Conservation (phyloP, 352 stramenopile genomes). For the Lagenidium sp. region DNA sequence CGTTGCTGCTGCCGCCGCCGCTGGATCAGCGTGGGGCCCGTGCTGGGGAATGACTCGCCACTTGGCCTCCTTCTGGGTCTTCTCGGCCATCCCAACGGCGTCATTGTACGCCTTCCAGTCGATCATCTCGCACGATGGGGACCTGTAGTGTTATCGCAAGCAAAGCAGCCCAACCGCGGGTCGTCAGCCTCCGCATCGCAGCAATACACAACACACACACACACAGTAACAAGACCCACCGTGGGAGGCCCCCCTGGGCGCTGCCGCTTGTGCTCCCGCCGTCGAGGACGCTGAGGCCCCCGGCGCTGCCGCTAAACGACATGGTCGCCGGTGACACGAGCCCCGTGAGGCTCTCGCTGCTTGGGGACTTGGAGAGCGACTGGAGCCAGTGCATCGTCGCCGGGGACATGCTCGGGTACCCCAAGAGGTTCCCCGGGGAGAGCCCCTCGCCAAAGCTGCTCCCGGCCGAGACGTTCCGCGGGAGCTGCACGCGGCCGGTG, state of each 20-base stretch:
- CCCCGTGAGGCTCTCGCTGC: conserved; percentile 49
- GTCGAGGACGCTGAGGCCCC: conserved; percentile 1
- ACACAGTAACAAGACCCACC: no score
- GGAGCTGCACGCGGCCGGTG: conserved; percentile 33
- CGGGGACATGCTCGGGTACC: conserved; percentile 61
- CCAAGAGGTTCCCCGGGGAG: conserved; percentile 36
- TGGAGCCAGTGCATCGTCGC: conserved; percentile 74
- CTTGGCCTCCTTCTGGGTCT: conserved; percentile 50
- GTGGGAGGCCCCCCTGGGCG: conserved; percentile 3
- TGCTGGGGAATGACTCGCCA: conserved; percentile 79
- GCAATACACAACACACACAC: no score
- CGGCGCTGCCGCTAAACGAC: conserved; percentile 7
- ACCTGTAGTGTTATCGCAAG: conserved; percentile 13
- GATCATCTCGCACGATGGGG: conserved; percentile 67
- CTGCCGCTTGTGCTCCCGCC: conserved; percentile 1
- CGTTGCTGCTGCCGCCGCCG: not conserved
- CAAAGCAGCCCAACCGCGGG: no score
- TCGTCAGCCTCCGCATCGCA: no score
- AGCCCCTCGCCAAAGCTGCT: conserved; percentile 37
- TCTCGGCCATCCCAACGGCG: conserved; percentile 28
- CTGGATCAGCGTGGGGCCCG: conserved; percentile 43
- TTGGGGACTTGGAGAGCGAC: conserved; percentile 54
- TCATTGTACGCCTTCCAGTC: conserved; percentile 86
- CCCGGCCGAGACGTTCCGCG: conserved; percentile 30
- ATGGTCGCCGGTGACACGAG: conserved; percentile 48